These are phyloP conservation scores for Cryptococcus maquisensis DNA, from an alignment of 1,284 basidiomycete species.

Conservation along the genomic window DNA sequence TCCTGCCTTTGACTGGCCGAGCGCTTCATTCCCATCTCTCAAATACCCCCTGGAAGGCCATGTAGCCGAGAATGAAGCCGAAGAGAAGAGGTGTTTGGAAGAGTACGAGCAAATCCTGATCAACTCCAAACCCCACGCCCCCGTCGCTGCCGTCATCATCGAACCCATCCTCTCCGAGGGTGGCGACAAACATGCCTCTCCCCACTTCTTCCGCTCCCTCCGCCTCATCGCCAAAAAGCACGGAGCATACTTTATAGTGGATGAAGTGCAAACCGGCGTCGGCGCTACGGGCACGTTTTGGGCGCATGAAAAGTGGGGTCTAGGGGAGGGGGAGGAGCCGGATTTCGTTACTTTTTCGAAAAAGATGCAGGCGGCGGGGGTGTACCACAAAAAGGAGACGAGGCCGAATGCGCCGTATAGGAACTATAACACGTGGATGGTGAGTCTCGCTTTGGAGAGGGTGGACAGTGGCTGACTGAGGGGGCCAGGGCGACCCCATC, in stretches of 20 bases:
- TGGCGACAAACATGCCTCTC: conserved; percentile 56
- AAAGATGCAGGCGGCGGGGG: conserved; percentile 53
- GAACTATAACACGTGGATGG: conserved; percentile 46
- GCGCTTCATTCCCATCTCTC: conserved; percentile 52
- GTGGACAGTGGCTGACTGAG: not conserved
- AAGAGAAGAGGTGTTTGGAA: conserved; percentile 41
- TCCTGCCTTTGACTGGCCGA: conserved; percentile 57
- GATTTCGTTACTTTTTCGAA: conserved; percentile 57
- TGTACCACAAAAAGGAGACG: conserved; percentile 54
- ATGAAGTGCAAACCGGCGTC: conserved; percentile 56
- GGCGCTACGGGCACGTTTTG: conserved; percentile 56
- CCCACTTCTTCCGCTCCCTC: conserved; percentile 53
- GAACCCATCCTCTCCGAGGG: conserved; percentile 58
- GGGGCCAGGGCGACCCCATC: conserved; percentile 47
- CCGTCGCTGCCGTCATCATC: conserved; percentile 56
- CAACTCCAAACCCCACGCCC: conserved; percentile 46
- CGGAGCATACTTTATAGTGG: conserved; percentile 55
- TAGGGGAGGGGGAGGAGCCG: conserved; percentile 46
- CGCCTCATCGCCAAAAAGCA: conserved; percentile 52
- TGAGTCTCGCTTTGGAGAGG: conserved; percentile 21
- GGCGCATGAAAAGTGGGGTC: conserved; percentile 57
- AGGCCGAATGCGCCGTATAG: conserved; percentile 53
- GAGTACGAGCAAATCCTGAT: conserved; percentile 41
- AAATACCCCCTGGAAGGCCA: conserved; percentile 56
- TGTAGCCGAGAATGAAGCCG: conserved; percentile 50